phyloP scores from a whole-genome alignment of 352 stramenopile species.

The Phytophthora foliorum region DNA sequence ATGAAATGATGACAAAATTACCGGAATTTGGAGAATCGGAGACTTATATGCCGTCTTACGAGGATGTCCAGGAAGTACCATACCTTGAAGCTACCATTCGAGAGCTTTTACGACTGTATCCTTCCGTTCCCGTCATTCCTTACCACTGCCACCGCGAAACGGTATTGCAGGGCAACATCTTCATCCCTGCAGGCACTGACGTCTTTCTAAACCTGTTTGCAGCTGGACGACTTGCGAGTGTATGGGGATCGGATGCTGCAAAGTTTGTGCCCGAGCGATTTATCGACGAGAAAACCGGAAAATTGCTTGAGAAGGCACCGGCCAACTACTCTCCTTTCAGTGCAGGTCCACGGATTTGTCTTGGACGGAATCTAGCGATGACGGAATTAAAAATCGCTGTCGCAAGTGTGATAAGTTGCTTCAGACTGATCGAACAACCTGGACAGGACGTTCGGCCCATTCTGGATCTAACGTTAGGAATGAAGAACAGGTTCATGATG shows the following conservation, averaged over 20 bases:
- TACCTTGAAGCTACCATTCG: slow-evolving; percentile 35
- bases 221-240: slow-evolving; percentile 39
- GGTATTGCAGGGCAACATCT: slow-evolving; percentile 52
- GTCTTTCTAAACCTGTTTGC: slow-evolving; percentile 43
- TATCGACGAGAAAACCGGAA: slow-evolving; percentile 28
- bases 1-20: slow-evolving; percentile 40
- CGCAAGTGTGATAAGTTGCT: slow-evolving; percentile 12
- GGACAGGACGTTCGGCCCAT: slow-evolving; percentile 23
- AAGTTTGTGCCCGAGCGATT: slow-evolving; percentile 54
- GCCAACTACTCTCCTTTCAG: slow-evolving; percentile 21
- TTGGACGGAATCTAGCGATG: slow-evolving; percentile 24
- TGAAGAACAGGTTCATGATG: slow-evolving; percentile 28
- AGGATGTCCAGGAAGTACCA: slow-evolving; percentile 14
- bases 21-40: slow-evolving; percentile 8
- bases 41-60: slow-evolving; percentile 13
- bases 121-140: slow-evolving; percentile 46
- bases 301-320: slow-evolving; percentile 4
- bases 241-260: slow-evolving; percentile 50
- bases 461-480: slow-evolving; percentile 25
- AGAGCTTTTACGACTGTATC: slow-evolving; percentile 29
- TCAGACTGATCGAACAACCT: slow-evolving; percentile 12
- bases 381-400: slow-evolving; percentile 34
- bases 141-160: slow-evolving; percentile 46
- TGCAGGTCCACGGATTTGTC: slow-evolving; percentile 15
- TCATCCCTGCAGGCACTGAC: slow-evolving; percentile 31